Percentiles rank a stretch among this genome's conserved stretches.
phyloP scores from a whole-genome alignment of 75 land plant genomes.

The Pinus taeda region DNA sequence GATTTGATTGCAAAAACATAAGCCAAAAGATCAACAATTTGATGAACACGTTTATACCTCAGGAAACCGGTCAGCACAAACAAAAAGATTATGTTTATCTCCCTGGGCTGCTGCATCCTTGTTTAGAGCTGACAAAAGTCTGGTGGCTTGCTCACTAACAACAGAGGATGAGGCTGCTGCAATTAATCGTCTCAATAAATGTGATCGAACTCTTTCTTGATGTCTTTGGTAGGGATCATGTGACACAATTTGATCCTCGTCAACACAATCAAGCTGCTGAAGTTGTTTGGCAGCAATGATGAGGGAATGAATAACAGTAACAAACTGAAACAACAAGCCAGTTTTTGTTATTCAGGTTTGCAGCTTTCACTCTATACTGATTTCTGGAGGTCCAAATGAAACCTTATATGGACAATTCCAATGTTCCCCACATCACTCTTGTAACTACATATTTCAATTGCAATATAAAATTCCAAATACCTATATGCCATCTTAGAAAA shows the following conservation, averaged over 20 bases:
- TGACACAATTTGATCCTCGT: slow-evolving; percentile 13
- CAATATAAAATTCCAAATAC: not conserved
- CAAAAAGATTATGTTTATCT: slow-evolving; percentile 64
- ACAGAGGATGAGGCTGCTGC: slow-evolving; percentile 63
- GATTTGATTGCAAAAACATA: not conserved
- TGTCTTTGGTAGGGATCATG: slow-evolving; percentile 5
- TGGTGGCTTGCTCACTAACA: slow-evolving; percentile 57
- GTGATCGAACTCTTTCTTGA: slow-evolving; percentile 28
- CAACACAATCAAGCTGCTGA: slow-evolving; percentile 42
- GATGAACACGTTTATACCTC: slow-evolving; percentile 46
- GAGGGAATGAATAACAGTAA: slow-evolving; percentile 77
- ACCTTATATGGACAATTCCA: not conserved
- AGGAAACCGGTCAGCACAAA: slow-evolving; percentile 58
- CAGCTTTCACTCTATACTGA: not conserved
- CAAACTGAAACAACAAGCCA: slow-evolving; percentile 50
- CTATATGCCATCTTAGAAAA: not conserved
- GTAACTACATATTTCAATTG: slow-evolving; percentile 2
- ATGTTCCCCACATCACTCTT: not conserved
- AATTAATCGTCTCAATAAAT: slow-evolving; percentile 62
- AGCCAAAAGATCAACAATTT: not conserved
- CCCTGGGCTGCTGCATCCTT: slow-evolving; percentile 78
- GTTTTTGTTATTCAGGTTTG: not conserved
- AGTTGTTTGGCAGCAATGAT: slow-evolving; percentile 72
- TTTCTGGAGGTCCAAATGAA: not conserved
- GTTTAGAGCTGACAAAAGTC: slow-evolving; percentile 66